Evolutionary conservation across 169 alveolate genomes (phyloP).

Genomic region (Miamiensis avidus): DNA sequence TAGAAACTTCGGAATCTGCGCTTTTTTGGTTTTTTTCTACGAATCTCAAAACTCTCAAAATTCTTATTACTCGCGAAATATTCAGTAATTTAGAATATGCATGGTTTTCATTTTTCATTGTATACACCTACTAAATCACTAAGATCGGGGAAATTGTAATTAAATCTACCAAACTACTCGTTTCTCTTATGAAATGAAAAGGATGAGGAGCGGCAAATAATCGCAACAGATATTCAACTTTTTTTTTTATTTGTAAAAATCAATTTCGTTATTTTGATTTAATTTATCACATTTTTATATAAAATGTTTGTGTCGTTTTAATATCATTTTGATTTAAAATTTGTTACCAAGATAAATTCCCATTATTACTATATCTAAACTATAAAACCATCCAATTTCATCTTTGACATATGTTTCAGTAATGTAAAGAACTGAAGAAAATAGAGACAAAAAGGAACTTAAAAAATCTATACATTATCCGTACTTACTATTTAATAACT

Average conservation of each 20-base stretch:
- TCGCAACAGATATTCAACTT: background rate
- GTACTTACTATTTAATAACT: background rate
- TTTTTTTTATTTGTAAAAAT: too few species aligned
- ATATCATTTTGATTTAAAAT: too few species aligned
- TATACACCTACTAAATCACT: background rate
- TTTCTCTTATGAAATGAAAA: background rate
- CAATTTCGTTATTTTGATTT: background rate
- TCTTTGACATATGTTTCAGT: background rate
- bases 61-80: constrained; percentile 61
- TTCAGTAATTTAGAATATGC: constrained; percentile 39
- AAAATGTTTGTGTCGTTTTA: too few species aligned
- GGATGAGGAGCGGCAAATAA: constrained; percentile 25
- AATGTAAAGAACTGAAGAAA: background rate
- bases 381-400: background rate
- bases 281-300: too few species aligned
- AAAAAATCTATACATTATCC: background rate
- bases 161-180: constrained; percentile 1
- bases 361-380: background rate
- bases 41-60: constrained; percentile 42
- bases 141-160: constrained; percentile 15
- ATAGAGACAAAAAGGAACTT: background rate
- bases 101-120: background rate
- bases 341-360: background rate
- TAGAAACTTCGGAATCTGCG: constrained; percentile 61
- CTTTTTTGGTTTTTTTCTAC: constrained; percentile 27